Percentiles rank a stretch among this genome's conserved stretches.
Evolutionary conservation across 495 filamentous ascomycete species (phyloP).

Genomic region (Aspergillus funiculosus): DNA sequence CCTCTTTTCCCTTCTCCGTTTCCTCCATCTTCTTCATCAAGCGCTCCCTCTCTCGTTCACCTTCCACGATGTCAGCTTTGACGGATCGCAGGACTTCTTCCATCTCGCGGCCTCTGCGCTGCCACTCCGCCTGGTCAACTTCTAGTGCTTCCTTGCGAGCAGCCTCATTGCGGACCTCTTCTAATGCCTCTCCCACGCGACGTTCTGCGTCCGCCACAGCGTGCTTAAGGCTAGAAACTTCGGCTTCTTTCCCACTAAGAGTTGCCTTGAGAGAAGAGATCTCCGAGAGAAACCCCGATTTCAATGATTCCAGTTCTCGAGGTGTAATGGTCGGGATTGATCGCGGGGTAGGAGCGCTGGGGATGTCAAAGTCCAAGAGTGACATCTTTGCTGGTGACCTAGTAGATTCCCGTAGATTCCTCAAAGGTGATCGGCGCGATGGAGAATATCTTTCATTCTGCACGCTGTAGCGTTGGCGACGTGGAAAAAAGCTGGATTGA

Average conservation of each 20-base stretch:
- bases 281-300: constrained; percentile 81
- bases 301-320: constrained; percentile 85
- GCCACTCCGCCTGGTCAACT: constrained; percentile 77
- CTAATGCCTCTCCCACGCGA: constrained; percentile 79
- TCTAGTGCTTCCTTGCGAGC: constrained; percentile 61
- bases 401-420: constrained; percentile 29
- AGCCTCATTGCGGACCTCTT: constrained; percentile 70
- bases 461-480: constrained; percentile 33
- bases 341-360: constrained; percentile 81
- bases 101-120: constrained; percentile 77
- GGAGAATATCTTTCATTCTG: constrained; percentile 40
- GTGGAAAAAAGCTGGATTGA: constrained; percentile 55
- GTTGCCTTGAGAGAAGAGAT: constrained; percentile 85
- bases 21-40: constrained; percentile 67
- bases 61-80: constrained; percentile 71
- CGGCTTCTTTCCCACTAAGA: constrained; percentile 84
- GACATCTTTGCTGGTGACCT: constrained; percentile 36
- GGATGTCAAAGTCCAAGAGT: constrained; percentile 90
- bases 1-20: constrained; percentile 62
- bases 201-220: constrained; percentile 85
- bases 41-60: constrained; percentile 70
- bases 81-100: constrained; percentile 70
- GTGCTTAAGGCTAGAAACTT: constrained; percentile 74
- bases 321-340: constrained; percentile 87
- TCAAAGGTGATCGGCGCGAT: constrained; percentile 38